Base-by-base conservation (phyloP, 768 basidiomycete species). In the Clitopilus hobsonii region DNA sequence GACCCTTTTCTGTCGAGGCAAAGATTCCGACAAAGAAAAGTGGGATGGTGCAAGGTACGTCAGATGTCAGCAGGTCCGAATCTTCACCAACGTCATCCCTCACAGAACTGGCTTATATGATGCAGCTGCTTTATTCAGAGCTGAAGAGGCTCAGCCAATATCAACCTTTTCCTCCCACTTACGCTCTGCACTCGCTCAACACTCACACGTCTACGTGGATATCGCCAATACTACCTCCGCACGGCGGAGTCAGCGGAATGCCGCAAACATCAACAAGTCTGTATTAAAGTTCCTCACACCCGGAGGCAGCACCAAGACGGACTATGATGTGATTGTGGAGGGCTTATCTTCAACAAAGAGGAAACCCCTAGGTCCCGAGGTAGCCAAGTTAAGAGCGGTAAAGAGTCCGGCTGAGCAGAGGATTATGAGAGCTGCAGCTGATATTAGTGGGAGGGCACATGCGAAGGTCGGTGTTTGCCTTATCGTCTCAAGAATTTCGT, bases 31-130 rank as follows among this genome's bases (percentile, higher is more conserved):
- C 14, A 86, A 88, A 61, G 93, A 94, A 65, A 84, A 90, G 60
- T 99, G 97, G 97, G 91, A 96, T 38, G 97, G 97, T 10, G 85
- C 93, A 30, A 79, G 81, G 83, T 83, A 60, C 18, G 18, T 47
- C 10, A 51, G 22, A 14, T 26, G 6, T 47, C n/a, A 32, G 11
- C 2, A 23, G 20, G 1, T 6, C 14, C n/a, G 24, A 4, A 52
- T 16, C 2, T 29, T n/a, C 14, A 14, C 32, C 13, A 36, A 32
- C 24, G 5, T 54, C 18, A 53, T 24, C 24, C 36, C 28, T 45
- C 8, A 14, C 56, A 84, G 85, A 47, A 91, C 92, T 11, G 79
- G 86, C 25, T 74, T 86, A 26, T 72, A 78, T 5, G 88, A 89
- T 27, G 85, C 84, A 0, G 73, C 81, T 50, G 60, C 68, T 11